These are phyloP conservation scores for Pyrus bretschneideri DNA, from an alignment of 306 rosid species.

Conservation along the genomic window DNA sequence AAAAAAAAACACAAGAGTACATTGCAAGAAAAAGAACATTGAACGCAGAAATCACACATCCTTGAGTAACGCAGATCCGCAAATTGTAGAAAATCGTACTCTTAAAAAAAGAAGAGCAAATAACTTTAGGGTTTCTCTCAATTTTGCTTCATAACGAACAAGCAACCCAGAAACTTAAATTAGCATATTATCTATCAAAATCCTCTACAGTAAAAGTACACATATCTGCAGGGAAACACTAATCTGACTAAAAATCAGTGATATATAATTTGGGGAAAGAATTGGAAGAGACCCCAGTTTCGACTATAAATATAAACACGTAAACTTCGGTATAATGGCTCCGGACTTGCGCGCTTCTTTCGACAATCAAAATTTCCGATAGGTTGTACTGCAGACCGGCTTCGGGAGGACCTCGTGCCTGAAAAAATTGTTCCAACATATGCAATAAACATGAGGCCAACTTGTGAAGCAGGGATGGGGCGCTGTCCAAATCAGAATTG, in stretches of 20 bases:
- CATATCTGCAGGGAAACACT: background rate
- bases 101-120: background rate
- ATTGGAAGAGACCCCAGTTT: background rate
- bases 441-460: constrained; percentile 3
- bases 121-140: too few relatives aligned
- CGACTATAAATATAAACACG: constrained; percentile 1
- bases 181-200: background rate
- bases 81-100: background rate
- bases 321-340: constrained; percentile 1
- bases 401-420: background rate
- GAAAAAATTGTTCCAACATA: background rate
- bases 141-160: too few relatives aligned
- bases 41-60: too few relatives aligned
- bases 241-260: background rate
- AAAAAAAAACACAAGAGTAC: too few relatives aligned
- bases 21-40: too few relatives aligned
- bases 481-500: constrained; percentile 16
- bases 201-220: background rate
- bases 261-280: background rate
- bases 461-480: constrained; percentile 3
- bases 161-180: background rate
- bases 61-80: background rate
- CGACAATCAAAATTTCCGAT: background rate
- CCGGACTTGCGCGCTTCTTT: background rate
- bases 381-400: background rate